Evolutionary conservation across 192 early-diverging fungal genomes (phyloP).

Genomic region (Podila epigama): DNA sequence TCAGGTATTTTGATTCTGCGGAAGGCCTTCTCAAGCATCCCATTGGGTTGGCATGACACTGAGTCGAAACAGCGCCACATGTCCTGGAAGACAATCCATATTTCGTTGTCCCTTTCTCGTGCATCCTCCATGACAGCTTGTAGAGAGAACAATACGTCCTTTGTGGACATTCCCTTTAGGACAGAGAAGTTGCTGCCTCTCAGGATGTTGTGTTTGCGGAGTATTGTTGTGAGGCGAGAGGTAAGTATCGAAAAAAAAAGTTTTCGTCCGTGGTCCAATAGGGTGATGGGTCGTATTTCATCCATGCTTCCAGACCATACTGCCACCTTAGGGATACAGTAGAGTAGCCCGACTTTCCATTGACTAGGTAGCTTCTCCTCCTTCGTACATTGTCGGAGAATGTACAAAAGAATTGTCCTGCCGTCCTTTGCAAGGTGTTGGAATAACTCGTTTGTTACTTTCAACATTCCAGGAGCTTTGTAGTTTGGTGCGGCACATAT

Average conservation of each 20-base stretch:
- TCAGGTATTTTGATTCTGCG: conserved; percentile 3
- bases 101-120: neutral
- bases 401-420: neutral
- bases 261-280: conserved; percentile 16
- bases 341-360: conserved; percentile 8
- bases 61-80: conserved; percentile 11
- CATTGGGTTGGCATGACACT: neutral
- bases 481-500: neutral
- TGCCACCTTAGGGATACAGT: conserved; percentile 7
- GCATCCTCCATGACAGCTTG: conserved; percentile 11
- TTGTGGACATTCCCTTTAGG: conserved; percentile 13
- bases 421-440: neutral
- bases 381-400: neutral
- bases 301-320: conserved; percentile 1
- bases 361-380: neutral
- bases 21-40: conserved; percentile 1
- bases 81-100: conserved; percentile 11
- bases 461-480: neutral
- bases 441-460: neutral
- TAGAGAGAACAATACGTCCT: conserved; percentile 3
- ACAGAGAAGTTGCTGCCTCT: conserved; percentile 12
- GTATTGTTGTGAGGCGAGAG: neutral
- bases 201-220: neutral
- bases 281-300: conserved; percentile 5
- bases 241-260: conserved; percentile 6